Evolutionary conservation across 177 flowering plant genomes (phyloP).

Genomic region (Tripterygium wilfordii): DNA sequence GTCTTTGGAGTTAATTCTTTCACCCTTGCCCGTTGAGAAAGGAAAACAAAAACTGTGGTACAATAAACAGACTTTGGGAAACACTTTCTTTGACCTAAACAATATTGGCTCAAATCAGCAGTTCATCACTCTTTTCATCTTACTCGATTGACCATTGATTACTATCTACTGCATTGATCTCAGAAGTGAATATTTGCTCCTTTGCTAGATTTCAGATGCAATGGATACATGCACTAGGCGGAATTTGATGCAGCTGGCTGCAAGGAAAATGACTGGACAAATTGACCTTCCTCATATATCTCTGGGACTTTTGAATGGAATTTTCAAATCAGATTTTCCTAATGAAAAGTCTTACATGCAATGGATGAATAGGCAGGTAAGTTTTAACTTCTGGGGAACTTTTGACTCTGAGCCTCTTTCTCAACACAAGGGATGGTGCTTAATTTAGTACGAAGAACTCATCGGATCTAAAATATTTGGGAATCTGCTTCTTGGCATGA

Average conservation of each 20-base stretch:
- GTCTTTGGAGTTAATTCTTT: not conserved
- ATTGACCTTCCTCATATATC: slow-evolving; percentile 52
- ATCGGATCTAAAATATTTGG: too few species aligned
- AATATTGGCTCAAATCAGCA: too few species aligned
- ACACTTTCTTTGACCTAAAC: too few species aligned
- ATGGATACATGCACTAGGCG: slow-evolving; percentile 56
- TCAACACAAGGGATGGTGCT: not conserved
- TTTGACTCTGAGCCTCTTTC: not conserved
- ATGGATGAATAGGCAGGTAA: slow-evolving; percentile 79
- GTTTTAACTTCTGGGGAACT: not conserved
- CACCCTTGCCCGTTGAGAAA: too few species aligned
- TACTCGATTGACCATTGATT: not conserved
- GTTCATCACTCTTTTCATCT: too few species aligned
- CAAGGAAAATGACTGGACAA: slow-evolving; percentile 29
- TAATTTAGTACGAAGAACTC: too few species aligned
- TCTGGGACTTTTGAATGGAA: slow-evolving; percentile 49
- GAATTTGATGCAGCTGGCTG: slow-evolving; percentile 38
- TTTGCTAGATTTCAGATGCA: slow-evolving; percentile 61
- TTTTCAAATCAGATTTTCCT: slow-evolving; percentile 49
- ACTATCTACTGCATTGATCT: not conserved
- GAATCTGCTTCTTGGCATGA: too few species aligned
- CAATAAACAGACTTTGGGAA: too few species aligned
- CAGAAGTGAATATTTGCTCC: not conserved
- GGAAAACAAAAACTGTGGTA: too few species aligned
- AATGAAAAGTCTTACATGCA: slow-evolving; percentile 55